Base-by-base conservation (phyloP, 164 flowering plant genomes). In the Sedum album region DNA sequence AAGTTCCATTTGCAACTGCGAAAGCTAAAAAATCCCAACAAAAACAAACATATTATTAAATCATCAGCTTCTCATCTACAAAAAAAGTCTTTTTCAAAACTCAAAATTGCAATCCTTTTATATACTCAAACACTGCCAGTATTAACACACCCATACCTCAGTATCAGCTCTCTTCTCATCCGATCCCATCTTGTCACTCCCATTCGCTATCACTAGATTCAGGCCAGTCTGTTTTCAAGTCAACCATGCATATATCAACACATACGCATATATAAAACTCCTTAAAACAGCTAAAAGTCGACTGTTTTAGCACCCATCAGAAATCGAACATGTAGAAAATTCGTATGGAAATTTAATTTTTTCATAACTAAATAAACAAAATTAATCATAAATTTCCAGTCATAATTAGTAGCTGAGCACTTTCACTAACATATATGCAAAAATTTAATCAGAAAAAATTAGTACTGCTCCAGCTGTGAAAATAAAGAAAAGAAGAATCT, bases 151-250 rank as follows among this genome's bases (percentile, higher is more conserved):
- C 31, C 42, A 35, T 35, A 36, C 46, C 30, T 41, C 74, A 78
- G 88, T 79, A 51, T 83, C 87, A 9, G 79, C 67, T 76, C 80
- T 68, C 23, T 84, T 86, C 23, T 85, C 86, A 10, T 84, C 92
- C 1, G 65, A 38, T 11, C 23, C 21, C n/a, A 17, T 71, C 69
- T 88, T 92, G 35, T 92, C 88, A 49, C 88, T 81, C 1, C 89
- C 81, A 62, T 90, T 86, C 2, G 89, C 78, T 60, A 86, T 90
- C 7, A 79, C 82, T 66, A 93, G 96, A 35, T 83, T 81, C 74
- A 93, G 74, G 20, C 98, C 96, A 65, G 88, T 93, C 98, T 92
- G 66, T 35, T 35, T 33, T 67, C 35, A 36, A 2, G 48, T 44
- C 48, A 41, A 17, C 1, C 48, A n/a, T n/a, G n/a, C n/a, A n/a